A percentile compares a stretch with the other conserved stretches of the same genome.
phyloP scores from a whole-genome alignment of 345 rosid genomes.

The Hibiscus syriacus region DNA sequence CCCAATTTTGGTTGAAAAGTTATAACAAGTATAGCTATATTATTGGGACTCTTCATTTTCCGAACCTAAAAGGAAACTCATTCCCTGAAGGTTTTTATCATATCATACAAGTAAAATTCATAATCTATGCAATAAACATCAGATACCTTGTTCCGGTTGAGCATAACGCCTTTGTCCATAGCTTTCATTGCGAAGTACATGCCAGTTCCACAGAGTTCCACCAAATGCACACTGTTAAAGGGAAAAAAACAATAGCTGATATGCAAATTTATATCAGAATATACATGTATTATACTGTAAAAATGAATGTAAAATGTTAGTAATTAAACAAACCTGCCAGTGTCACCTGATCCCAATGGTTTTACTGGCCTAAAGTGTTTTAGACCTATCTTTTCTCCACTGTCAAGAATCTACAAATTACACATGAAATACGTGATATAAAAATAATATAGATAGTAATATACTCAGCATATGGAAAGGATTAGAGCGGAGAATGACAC shows the following conservation, averaged over 20 bases:
- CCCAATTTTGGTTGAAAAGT: not conserved
- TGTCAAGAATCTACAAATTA: constrained; percentile 41
- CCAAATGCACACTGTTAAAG: constrained; percentile 73
- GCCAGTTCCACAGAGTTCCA: constrained; percentile 70
- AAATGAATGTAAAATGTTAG: not conserved
- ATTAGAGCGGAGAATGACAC: not conserved
- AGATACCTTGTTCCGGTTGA: constrained; percentile 80
- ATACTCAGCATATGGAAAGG: not conserved
- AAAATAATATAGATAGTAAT: not conserved
- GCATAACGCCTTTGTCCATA: constrained; percentile 90
- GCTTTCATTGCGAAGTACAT: constrained; percentile 87
- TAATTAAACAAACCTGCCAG: constrained; percentile 63
- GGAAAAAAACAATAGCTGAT: not conserved
- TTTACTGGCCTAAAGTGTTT: constrained; percentile 80
- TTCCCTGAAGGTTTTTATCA: not conserved
- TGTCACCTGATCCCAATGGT: constrained; percentile 94
- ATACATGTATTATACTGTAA: not conserved
- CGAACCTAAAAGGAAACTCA: not conserved
- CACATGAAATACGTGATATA: not conserved
- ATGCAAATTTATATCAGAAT: not conserved
- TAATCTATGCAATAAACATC: constrained; percentile 5
- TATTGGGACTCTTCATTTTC: not conserved
- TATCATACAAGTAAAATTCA: not conserved
- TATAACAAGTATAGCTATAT: not conserved
- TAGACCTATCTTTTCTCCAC: constrained; percentile 66